Evolutionary conservation across 495 filamentous ascomycete genomes (phyloP).

Genomic region (Apodospora peruviana): DNA sequence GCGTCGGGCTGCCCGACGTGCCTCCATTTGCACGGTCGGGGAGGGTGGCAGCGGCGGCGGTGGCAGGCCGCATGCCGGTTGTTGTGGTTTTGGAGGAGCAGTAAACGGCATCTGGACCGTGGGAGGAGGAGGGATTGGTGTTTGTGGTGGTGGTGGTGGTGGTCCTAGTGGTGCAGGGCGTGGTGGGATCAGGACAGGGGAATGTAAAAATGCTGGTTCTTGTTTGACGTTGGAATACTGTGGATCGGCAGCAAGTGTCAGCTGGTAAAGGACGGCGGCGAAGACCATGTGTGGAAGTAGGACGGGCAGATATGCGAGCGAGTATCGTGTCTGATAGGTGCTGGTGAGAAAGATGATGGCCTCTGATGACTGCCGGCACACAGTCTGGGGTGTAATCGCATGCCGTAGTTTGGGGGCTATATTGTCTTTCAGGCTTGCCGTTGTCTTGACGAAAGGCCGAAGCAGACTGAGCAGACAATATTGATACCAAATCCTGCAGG

Average conservation of each 20-base stretch:
- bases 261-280: conserved; percentile 17
- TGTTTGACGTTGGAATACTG: neutral
- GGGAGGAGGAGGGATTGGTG: too few relatives aligned
- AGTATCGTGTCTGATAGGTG: conserved; percentile 20
- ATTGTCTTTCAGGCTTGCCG: conserved; percentile 12
- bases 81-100: neutral
- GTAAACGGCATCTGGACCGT: too few relatives aligned
- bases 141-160: too few relatives aligned
- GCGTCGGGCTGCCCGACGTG: conserved; percentile 1
- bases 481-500: conserved; percentile 21
- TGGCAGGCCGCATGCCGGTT: neutral
- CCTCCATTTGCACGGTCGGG: conserved; percentile 7
- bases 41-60: conserved; percentile 4
- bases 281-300: conserved; percentile 21
- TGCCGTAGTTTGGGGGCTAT: conserved; percentile 8
- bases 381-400: conserved; percentile 3
- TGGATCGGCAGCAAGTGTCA: conserved; percentile 7
- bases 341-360: conserved; percentile 21
- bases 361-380: conserved; percentile 21
- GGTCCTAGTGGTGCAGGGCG: too few relatives aligned
- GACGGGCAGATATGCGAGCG: conserved; percentile 9
- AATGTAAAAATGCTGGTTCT: neutral
- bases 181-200: conserved; percentile 3
- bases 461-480: conserved; percentile 23
- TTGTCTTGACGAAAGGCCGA: conserved; percentile 15